These are phyloP conservation scores for Coemansia sp. DNA, from an alignment of 192 early-diverging fungal species.

Conservation along the genomic window DNA sequence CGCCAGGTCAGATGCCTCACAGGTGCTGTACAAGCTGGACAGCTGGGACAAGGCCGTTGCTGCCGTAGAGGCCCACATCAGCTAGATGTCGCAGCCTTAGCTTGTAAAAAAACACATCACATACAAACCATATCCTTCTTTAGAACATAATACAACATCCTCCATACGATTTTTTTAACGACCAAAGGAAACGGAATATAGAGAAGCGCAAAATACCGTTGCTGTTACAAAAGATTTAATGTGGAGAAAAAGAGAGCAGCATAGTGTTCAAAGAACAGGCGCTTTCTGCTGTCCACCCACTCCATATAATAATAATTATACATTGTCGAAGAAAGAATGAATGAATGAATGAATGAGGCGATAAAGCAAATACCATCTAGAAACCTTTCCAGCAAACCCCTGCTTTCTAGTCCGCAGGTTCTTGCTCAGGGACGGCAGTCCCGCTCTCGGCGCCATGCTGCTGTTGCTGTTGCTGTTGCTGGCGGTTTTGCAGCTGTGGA, in stretches of 20 bases:
- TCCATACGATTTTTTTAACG: too few species aligned
- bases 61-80: not conserved
- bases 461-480: not conserved
- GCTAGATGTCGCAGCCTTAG: not conserved
- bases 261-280: too few species aligned
- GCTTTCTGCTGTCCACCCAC: too few species aligned
- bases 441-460: not conserved
- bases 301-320: conserved; percentile 3
- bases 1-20: not conserved
- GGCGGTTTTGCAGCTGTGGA: conserved; percentile 10
- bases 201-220: too few species aligned
- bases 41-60: conserved; percentile 16
- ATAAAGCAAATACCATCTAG: too few species aligned
- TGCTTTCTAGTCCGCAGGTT: conserved; percentile 29
- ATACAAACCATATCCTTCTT: too few species aligned
- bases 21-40: conserved; percentile 4
- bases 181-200: too few species aligned
- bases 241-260: too few species aligned
- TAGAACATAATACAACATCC: too few species aligned
- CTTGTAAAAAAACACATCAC: not conserved
- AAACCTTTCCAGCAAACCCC: not conserved
- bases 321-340: not conserved
- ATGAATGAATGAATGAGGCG: not conserved
- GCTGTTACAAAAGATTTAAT: too few species aligned
- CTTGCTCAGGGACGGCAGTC: conserved; percentile 17